Evolutionary conservation across 805 yeast species (phyloP).

Genomic region (Jamesozyma rosinii): DNA sequence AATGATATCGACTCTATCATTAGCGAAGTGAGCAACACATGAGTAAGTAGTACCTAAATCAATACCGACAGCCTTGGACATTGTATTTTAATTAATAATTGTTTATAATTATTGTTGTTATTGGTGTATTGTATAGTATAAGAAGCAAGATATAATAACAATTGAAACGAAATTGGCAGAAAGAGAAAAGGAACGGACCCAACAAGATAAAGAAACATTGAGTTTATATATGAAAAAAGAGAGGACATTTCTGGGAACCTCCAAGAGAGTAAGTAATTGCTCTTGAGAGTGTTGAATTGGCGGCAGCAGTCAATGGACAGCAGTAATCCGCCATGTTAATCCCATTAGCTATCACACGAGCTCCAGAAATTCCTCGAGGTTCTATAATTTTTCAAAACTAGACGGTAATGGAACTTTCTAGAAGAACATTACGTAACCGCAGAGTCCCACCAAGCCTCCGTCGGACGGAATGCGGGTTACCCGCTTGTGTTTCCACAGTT

Average conservation of each 20-base stretch:
- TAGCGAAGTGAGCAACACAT: slow-evolving; percentile 83
- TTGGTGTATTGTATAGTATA: background rate
- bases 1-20: slow-evolving; percentile 86
- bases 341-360: too few relatives aligned
- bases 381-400: background rate
- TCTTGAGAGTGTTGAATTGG: background rate
- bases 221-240: background rate
- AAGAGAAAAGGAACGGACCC: background rate
- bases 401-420: slow-evolving; percentile 1
- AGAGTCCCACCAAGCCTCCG: too few relatives aligned
- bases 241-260: background rate
- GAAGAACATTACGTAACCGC: too few relatives aligned
- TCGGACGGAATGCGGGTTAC: too few relatives aligned
- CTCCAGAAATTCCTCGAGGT: too few relatives aligned
- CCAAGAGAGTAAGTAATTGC: background rate
- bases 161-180: too few relatives aligned
- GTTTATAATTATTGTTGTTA: too few relatives aligned
- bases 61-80: slow-evolving; percentile 51
- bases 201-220: background rate
- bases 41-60: slow-evolving; percentile 97
- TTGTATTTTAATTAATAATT: too few relatives aligned
- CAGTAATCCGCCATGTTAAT: too few relatives aligned
- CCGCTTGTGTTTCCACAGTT: too few relatives aligned
- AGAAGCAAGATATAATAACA: too few relatives aligned
- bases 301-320: too few relatives aligned